Percentiles rank a stretch among this genome's conserved stretches.
Evolutionary conservation across 257 asterid species (phyloP).

Genomic region (Cynanchum wilfordii): DNA sequence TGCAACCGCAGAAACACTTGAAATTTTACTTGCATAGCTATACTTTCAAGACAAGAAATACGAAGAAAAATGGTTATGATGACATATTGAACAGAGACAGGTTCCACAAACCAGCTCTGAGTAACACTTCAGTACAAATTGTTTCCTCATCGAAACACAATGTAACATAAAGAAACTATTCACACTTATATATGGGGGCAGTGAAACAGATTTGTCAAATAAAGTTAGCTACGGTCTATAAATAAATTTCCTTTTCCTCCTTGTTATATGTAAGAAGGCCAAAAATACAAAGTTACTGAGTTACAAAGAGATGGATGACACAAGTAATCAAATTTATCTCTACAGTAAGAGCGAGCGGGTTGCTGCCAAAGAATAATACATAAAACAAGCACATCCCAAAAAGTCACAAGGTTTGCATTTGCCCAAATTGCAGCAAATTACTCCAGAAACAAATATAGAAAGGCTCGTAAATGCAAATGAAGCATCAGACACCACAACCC

Average conservation of each 20-base stretch:
- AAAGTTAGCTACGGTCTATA: not conserved
- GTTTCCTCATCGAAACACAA: not conserved
- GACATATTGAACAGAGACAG: not conserved
- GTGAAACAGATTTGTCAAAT: not conserved
- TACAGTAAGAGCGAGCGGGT: conserved; percentile 16
- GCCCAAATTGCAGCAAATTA: conserved; percentile 14
- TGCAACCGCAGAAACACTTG: not conserved
- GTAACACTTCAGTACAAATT: not conserved
- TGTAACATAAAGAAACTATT: not conserved
- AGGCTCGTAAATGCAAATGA: conserved; percentile 14
- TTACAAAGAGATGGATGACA: conserved; percentile 9
- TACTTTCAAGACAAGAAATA: not conserved
- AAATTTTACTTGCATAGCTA: not conserved
- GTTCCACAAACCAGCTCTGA: not conserved
- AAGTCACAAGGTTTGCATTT: conserved; percentile 11
- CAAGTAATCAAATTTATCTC: conserved; percentile 13
- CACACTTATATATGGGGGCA: too few species aligned
- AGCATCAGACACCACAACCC: conserved; percentile 22
- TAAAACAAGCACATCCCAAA: conserved; percentile 8
- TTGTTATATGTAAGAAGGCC: conserved; percentile 4
- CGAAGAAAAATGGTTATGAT: not conserved
- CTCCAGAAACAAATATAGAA: conserved; percentile 18
- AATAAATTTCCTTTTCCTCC: not conserved
- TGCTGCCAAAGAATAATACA: conserved; percentile 29
- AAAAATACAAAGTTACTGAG: conserved; percentile 1